Percentiles rank a stretch among this genome's conserved stretches.
Conservation (phyloP, 805 yeast genomes). For the Candida saitoana region DNA sequence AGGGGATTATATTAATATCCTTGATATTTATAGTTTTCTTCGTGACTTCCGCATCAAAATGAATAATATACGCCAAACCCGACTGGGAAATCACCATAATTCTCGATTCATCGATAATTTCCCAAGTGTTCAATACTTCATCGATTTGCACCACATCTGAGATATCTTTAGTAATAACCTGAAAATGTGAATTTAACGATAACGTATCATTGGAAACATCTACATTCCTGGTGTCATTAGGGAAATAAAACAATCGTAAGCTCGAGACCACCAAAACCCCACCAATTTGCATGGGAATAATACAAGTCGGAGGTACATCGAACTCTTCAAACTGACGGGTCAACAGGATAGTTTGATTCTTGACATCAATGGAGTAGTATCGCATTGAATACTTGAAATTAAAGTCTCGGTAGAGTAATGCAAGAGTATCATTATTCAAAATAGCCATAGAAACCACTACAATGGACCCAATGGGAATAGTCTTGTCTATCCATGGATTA, state of each 20-base stretch:
- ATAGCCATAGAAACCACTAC: conserved; percentile 15
- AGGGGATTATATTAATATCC: conserved; percentile 17
- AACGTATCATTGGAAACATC: conserved; percentile 4
- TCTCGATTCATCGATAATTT: conserved; percentile 25
- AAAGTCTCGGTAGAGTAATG: conserved; percentile 31
- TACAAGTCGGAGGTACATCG: conserved; percentile 25
- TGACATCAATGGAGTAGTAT: conserved; percentile 18
- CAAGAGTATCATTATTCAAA: conserved; percentile 14
- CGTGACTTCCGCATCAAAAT: conserved; percentile 10
- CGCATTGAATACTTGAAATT: conserved; percentile 30
- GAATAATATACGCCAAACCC: conserved; percentile 27
- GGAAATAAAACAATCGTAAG: conserved; percentile 25
- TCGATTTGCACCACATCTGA: neutral
- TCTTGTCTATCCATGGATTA: conserved; percentile 6
- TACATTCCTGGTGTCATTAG: conserved; percentile 9
- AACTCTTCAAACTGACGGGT: conserved; percentile 25
- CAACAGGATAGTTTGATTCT: conserved; percentile 8
- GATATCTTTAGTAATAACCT: conserved; percentile 18
- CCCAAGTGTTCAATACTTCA: conserved; percentile 5
- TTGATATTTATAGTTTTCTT: conserved; percentile 7
- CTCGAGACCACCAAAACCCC: conserved; percentile 28
- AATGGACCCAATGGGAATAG: conserved; percentile 17
- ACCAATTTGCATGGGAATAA: conserved; percentile 18
- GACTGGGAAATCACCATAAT: conserved; percentile 22
- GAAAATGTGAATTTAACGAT: conserved; percentile 11